These are phyloP conservation scores for Lotmaria passim DNA, from an alignment of 208 protist genomes.

Conservation along the genomic window DNA sequence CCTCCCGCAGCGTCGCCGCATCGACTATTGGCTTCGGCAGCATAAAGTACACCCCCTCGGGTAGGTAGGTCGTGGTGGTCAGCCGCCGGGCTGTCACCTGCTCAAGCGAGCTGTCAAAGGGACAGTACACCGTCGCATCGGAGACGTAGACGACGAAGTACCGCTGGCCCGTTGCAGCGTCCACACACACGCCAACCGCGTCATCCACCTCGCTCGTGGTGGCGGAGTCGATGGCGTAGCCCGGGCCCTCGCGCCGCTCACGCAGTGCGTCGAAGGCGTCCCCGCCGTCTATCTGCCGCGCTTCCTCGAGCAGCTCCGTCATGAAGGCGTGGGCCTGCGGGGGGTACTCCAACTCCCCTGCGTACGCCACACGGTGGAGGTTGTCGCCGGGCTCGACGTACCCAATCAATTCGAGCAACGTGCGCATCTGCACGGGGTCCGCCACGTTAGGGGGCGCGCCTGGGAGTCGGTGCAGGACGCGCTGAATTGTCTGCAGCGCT, in stretches of 20 bases:
- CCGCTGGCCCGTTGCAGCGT: conserved; percentile 56
- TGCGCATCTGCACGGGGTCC: conserved; percentile 61
- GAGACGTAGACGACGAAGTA: conserved; percentile 89
- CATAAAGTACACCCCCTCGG: conserved; percentile 91
- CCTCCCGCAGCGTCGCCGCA: conserved; percentile 84
- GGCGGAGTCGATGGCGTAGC: conserved; percentile 89
- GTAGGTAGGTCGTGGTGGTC: conserved; percentile 89
- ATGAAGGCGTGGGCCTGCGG: conserved; percentile 71
- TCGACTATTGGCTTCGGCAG: conserved; percentile 86
- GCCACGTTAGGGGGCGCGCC: conserved; percentile 48
- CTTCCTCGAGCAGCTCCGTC: conserved; percentile 43
- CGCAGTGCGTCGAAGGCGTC: conserved; percentile 81
- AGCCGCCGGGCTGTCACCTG: conserved; percentile 82
- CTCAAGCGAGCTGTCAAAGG: conserved; percentile 79
- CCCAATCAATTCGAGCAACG: conserved; percentile 58
- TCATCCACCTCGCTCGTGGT: conserved; percentile 92
- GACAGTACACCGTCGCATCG: conserved; percentile 89
- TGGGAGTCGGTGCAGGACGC: conserved; percentile 52
- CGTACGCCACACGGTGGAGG: conserved; percentile 65
- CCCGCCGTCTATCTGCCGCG: conserved; percentile 53
- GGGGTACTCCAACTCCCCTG: conserved; percentile 68
- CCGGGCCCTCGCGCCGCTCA: conserved; percentile 43
- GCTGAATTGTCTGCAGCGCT: conserved; percentile 57
- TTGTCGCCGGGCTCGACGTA: conserved; percentile 80
- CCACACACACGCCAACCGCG: conserved; percentile 78